A percentile compares a stretch with the other conserved stretches of the same genome.
Evolutionary conservation across 2,329 filamentous ascomycete genomes (phyloP).

Genomic region (Pyrenochaeta sp.): DNA sequence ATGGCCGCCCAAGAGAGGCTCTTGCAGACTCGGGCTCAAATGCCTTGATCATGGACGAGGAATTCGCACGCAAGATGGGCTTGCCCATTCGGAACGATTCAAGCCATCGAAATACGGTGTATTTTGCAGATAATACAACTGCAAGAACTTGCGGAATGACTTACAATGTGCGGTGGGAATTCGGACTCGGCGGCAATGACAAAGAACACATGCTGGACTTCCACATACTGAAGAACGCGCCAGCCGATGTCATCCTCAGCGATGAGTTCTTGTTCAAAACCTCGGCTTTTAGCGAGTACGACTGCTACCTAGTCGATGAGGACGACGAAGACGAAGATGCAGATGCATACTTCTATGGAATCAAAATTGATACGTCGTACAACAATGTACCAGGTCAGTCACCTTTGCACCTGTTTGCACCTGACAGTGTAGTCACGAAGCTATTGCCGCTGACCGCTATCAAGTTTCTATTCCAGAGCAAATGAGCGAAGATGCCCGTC

Average conservation of each 20-base stretch:
- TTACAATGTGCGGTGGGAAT: constrained; percentile 17
- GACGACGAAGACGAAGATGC: not conserved
- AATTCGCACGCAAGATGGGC: constrained; percentile 7
- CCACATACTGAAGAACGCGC: constrained; percentile 14
- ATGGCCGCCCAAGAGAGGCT: constrained; percentile 11
- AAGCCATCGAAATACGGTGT: not conserved
- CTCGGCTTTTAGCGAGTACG: constrained; percentile 2
- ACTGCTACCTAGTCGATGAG: not conserved
- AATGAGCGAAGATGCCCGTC: not conserved
- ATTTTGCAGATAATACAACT: constrained; percentile 18
- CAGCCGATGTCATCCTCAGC: constrained; percentile 16
- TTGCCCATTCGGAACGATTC: constrained; percentile 2
- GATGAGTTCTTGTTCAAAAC: constrained; percentile 15
- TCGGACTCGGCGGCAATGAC: constrained; percentile 7
- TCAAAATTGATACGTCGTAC: not conserved
- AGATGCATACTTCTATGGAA: not conserved
- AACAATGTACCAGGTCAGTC: not conserved
- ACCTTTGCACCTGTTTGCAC: too few species aligned
- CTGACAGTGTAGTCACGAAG: not conserved
- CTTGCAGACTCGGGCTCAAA: constrained; percentile 18
- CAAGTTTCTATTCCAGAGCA: not conserved
- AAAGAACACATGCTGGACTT: constrained; percentile 8
- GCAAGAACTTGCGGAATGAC: constrained; percentile 18
- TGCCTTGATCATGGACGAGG: constrained; percentile 19
- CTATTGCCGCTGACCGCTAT: not conserved